Conservation (phyloP, 768 basidiomycete genomes). For the Tylopilus plumbeoviolaceoides region DNA sequence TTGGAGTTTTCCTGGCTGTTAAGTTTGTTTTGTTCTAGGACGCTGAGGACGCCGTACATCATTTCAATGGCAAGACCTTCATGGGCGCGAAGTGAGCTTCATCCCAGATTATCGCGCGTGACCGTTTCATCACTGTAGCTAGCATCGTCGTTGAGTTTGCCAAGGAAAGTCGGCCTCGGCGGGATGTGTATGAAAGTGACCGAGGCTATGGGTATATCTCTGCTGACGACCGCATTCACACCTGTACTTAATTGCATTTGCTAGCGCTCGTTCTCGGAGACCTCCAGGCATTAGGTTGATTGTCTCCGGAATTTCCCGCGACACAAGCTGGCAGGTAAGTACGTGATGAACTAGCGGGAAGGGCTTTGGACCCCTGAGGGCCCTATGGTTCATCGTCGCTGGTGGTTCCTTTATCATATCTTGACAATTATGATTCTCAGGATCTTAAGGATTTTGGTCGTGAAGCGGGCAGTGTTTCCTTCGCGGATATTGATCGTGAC, state of each 20-base stretch:
- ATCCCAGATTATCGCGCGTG: not conserved
- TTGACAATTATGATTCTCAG: conserved; percentile 47
- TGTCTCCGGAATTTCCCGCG: conserved; percentile 86
- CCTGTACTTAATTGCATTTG: conserved; percentile 19
- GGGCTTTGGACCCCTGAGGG: conserved; percentile 8
- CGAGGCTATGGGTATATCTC: conserved; percentile 51
- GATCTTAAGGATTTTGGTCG: conserved; percentile 98
- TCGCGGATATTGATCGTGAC: conserved; percentile 92
- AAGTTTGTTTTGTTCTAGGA: conserved; percentile 49
- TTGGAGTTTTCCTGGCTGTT: conserved; percentile 3
- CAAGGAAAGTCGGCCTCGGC: conserved; percentile 84
- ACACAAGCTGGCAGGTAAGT: conserved; percentile 99
- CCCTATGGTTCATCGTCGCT: conserved; percentile 21
- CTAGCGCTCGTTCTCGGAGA: conserved; percentile 62
- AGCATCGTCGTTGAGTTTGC: conserved; percentile 97
- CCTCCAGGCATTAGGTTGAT: conserved; percentile 80
- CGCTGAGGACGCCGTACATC: conserved; percentile 87
- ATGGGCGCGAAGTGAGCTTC: conserved; percentile 66
- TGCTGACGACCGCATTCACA: conserved; percentile 2
- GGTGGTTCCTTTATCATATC: conserved; percentile 6
- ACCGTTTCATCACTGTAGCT: conserved; percentile 1
- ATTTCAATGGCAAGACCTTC: conserved; percentile 86
- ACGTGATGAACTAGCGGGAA: conserved; percentile 5
- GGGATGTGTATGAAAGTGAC: conserved; percentile 65
- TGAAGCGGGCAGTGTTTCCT: conserved; percentile 88